Percentiles rank a stretch among this genome's conserved stretches.
phyloP scores from a whole-genome alignment of 2,329 filamentous ascomycete genomes.

The Rutstroemia sp. region DNA sequence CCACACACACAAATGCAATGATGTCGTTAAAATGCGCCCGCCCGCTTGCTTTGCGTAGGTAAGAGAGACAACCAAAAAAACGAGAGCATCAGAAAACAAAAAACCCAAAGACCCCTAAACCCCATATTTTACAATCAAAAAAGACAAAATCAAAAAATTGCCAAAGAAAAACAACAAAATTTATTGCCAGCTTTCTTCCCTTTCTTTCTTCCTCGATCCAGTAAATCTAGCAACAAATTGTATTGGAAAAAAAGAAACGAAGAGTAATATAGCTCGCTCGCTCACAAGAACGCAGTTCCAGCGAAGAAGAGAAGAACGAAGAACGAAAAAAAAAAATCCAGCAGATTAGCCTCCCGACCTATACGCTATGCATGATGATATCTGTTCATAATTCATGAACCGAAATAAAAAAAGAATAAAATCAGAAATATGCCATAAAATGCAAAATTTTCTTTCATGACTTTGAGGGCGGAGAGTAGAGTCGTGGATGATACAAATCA shows the following conservation, averaged over 20 bases:
- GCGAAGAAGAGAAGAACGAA: background rate
- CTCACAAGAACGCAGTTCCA: background rate
- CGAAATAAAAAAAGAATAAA: background rate
- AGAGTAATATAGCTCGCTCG: no score
- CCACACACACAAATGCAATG: background rate
- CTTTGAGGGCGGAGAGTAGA: conserved; percentile 1
- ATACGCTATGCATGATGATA: background rate
- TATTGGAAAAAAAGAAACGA: no score
- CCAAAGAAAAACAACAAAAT: no score
- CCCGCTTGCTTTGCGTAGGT: no score
- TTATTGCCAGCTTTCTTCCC: no score
- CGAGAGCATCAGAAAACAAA: no score
- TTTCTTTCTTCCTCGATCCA: no score
- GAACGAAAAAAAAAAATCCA: background rate
- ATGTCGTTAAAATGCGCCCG: background rate
- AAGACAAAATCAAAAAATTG: no score
- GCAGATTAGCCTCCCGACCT: background rate
- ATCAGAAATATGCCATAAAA: background rate
- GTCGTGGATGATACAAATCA: conserved; percentile 8
- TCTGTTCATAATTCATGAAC: background rate
- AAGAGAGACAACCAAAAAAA: no score
- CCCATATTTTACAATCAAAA: no score
- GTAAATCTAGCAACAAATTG: no score
- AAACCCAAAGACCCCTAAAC: no score
- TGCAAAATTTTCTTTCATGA: background rate